Evolutionary conservation across 768 basidiomycete species (phyloP), one percentile per base, ranked within the genome.

Genomic region (Clitopilus passeckerianus): DNA sequence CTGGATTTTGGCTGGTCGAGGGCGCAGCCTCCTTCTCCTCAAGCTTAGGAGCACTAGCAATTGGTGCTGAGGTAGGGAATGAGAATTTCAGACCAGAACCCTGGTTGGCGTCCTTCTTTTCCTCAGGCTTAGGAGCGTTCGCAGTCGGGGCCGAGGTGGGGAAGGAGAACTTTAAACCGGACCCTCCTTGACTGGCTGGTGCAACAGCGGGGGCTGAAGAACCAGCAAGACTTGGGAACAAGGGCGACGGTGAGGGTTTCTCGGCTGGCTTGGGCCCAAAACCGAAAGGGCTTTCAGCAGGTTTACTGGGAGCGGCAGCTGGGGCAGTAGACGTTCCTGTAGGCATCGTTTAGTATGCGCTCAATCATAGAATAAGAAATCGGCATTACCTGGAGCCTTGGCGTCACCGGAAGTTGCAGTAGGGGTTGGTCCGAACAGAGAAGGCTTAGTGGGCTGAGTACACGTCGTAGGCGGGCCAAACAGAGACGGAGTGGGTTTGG

Each of bases 401-500:
- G 46, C 18, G n/a, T 50, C 46, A 41, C 12, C 10, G 37, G n/a
- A 18, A 41, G 12, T 59, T 15, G 30, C 10, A 33, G 24, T 9
- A 18, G 54, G 54, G 30, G 27, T 18, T 18, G 54, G 24, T 6
- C 54, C 54, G 22, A 55, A 55, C 46, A 50, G 20, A 16, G 54
- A 34, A 14, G 18, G 10, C 27, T 33, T 34, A 33, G 54, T 14
- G 23, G 54, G 54, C 22, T 50, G 46, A 44, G 59, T 57, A 24
- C 60, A 27, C 12, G 66, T 44, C 24, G 65, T 34, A 54, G 61
- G 54, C 20, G 67, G 59, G 34, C 62, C 69, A 50, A 65, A 72
- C 52, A 61, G 69, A 55, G 66, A 63, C 16, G 59, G 22, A 54
- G 64, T 37, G 58, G 65, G 61, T 33, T 68, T 68, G 1, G 54